Base-by-base conservation (phyloP, 1,139 yeast species). In the Taphrina pruni region DNA sequence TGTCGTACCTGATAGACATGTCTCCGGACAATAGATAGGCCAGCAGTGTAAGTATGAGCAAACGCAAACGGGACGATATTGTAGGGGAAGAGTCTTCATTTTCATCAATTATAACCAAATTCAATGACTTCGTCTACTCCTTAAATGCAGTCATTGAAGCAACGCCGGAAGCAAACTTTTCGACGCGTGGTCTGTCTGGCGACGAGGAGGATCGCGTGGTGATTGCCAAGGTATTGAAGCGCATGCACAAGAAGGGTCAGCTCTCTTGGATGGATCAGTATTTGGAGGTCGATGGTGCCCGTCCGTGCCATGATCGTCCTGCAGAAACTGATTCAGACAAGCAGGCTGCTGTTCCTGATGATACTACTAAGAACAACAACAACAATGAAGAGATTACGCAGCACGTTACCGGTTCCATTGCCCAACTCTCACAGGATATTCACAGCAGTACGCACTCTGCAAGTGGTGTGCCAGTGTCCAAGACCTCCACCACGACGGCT, bases 251-350 rank as follows among this genome's bases (percentile, higher is more conserved):
- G 20, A 45, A 41, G 32, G 67, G 43, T 20, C 67, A 64, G 61
- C 56, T 64, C 38, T 64, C 67, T 64, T 64, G 67, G 67, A 56
- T 64, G 67, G 58, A 64, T 55, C 67, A 64, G 67, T 64, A 64
- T 64, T 55, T 64, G 61, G 46, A 45, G 67, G 67, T 12, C 46
- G 67, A 48, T 41, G 35, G 14, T 17, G 60, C 12, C n/a, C 17
- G 38, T 4, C 51, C 32, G 4, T 26, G n/a, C 20, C 43, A 45
- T 12, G 52, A 39, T 55, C 57, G 41, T 62, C 56, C 65, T 35
- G 7, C 48, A 48, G 60, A 62, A 52, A 62, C 66, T 62, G 61
- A 55, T 64, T 54, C 58, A 36, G 21, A 38, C 58, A 54, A 54
- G 43, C 26, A 35, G 21, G 20, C 11, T 51, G n/a, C 36, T n/a